Evolutionary conservation across 2,329 filamentous ascomycete species (phyloP).

Genomic region (Penicillium verrucosum): DNA sequence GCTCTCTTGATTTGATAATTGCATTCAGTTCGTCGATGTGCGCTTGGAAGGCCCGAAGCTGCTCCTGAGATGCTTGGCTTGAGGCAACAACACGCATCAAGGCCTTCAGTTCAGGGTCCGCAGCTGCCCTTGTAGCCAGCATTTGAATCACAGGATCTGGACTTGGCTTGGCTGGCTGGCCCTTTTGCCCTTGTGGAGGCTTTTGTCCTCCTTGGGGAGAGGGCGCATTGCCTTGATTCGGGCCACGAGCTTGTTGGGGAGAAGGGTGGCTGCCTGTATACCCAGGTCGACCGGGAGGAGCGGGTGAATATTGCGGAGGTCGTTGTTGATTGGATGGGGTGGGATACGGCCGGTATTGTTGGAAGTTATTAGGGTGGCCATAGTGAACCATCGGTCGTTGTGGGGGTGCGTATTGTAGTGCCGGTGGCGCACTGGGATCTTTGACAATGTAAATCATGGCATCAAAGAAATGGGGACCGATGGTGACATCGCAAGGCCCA

Average conservation of each 20-base stretch:
- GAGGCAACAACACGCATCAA: conserved; percentile 52
- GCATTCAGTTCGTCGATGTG: conserved; percentile 53
- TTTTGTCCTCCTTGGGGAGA: conserved; percentile 27
- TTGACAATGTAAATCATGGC: conserved; percentile 56
- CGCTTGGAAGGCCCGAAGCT: conserved; percentile 49
- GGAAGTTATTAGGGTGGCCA: conserved; percentile 40
- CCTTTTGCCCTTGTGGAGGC: conserved; percentile 28
- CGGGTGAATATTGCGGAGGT: conserved; percentile 27
- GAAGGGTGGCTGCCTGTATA: conserved; percentile 25
- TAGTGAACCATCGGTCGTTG: conserved; percentile 46
- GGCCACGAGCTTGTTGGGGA: conserved; percentile 20
- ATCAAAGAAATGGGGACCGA: conserved; percentile 63
- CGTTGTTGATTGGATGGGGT: conserved; percentile 28
- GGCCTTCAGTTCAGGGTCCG: conserved; percentile 49
- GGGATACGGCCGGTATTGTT: conserved; percentile 43
- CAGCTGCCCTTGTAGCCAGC: conserved; percentile 50
- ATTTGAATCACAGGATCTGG: conserved; percentile 53
- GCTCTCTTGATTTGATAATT: conserved; percentile 46
- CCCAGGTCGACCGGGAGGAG: conserved; percentile 25
- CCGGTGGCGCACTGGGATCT: conserved; percentile 43
- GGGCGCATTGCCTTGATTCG: conserved; percentile 23
- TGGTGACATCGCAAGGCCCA: conserved; percentile 57
- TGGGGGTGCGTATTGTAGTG: conserved; percentile 37
- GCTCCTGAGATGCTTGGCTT: conserved; percentile 48
- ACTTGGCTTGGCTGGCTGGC: conserved; percentile 43